Base-by-base conservation (phyloP, 257 asterid species). In the Sherardia arvensis region DNA sequence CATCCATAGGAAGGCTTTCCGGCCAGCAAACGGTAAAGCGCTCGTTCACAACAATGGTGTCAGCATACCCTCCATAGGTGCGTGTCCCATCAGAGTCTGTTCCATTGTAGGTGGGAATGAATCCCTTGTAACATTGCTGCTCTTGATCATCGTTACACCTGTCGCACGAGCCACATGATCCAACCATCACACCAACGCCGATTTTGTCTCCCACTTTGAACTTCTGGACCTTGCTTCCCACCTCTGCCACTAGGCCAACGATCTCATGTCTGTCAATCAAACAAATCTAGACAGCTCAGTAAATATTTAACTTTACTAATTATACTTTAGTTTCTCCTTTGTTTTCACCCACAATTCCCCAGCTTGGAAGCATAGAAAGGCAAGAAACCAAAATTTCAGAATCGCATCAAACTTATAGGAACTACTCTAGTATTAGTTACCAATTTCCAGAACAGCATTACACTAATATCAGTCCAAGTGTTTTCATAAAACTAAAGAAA, bases 131-230 rank as follows among this genome's bases (percentile, higher is more conserved):
- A 27, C 66, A 62, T 17, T 62, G 54, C 20, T 62, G 53, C 40
- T 62, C 66, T 6, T 43, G 27, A 8, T 62, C 38, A 20, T 8
- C n/a, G 1, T 27, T 26, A 29, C 66, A 62, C 40, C 57, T 62
- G 17, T 17, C 23, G n/a, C 66, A 62, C 4, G 56, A 43, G 40
- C 26, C 5, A 7, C 66, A 62, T 15, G 66, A 62, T 25, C 66
- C 66, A 26, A 62, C 66, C 26, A 62, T 43, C 9, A 43, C 56
- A 2, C 66, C 66, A 26, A 62, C 66, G 9, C 57, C 66, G 17
- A 62, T 27, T 27, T 62, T 62, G 21, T 62, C 56, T 0, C 66
- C 66, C n/a, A 43, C 66, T 45, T 62, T 43, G 57, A 62, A 43
- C 29, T 62, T 62, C 26, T 3, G 15, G 27, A 51, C 61, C 51